A percentile compares a stretch with the other conserved stretches of the same genome.
phyloP scores from a whole-genome alignment of 139 green algal species.

The Diplosphaera chodatii region DNA sequence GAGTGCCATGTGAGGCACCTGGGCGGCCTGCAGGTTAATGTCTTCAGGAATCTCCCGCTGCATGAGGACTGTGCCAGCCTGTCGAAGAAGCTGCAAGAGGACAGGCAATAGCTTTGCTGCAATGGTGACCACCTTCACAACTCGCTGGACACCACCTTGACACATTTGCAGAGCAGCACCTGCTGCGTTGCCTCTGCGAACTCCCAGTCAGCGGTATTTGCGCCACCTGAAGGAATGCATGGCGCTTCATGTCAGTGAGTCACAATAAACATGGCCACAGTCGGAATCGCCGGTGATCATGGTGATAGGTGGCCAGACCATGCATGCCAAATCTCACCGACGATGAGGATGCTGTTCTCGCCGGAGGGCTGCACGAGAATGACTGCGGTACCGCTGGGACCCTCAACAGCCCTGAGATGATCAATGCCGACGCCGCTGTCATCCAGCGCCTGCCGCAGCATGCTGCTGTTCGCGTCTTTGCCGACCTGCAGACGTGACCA shows the following conservation, averaged over 20 bases:
- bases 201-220: slow-evolving; percentile 57
- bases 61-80: slow-evolving; percentile 67
- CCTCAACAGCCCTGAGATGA: slow-evolving; percentile 46
- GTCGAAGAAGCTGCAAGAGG: slow-evolving; percentile 18
- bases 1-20: too few relatives aligned
- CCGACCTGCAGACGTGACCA: slow-evolving; percentile 43
- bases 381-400: slow-evolving; percentile 67
- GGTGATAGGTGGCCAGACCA: too few relatives aligned
- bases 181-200: slow-evolving; percentile 22
- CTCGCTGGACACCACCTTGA: too few relatives aligned
- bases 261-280: too few relatives aligned
- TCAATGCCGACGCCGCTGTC: slow-evolving; percentile 43
- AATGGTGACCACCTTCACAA: too few relatives aligned
- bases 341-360: slow-evolving; percentile 89
- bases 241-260: too few relatives aligned
- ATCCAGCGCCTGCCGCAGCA: slow-evolving; percentile 45
- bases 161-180: too few relatives aligned
- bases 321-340: slow-evolving; percentile 40
- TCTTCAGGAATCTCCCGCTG: slow-evolving; percentile 80
- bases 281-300: too few relatives aligned
- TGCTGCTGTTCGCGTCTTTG: slow-evolving; percentile 59
- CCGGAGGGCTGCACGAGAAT: slow-evolving; percentile 71
- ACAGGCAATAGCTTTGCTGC: neutral
- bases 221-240: slow-evolving; percentile 42
- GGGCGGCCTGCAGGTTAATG: slow-evolving; percentile 63